Conservation (phyloP, 1,284 basidiomycete species). For the Cryptococcus hybrid region DNA sequence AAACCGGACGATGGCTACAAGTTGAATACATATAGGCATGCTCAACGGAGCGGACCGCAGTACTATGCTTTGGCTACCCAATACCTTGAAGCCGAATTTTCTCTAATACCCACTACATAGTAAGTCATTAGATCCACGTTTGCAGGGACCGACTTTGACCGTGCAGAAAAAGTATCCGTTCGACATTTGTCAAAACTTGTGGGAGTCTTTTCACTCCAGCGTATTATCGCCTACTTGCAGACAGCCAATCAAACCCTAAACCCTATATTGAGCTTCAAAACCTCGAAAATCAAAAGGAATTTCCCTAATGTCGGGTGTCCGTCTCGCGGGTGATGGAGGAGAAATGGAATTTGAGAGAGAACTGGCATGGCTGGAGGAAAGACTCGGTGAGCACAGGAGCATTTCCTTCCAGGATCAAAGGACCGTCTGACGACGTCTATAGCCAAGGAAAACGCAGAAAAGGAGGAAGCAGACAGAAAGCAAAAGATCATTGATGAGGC, state of each 20-base stretch:
- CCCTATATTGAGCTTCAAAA: slow-evolving; percentile 31
- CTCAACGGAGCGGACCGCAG: slow-evolving; percentile 14
- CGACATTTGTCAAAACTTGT: not conserved
- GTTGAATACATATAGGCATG: slow-evolving; percentile 19
- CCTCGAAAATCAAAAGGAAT: slow-evolving; percentile 52
- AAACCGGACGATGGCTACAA: slow-evolving; percentile 16
- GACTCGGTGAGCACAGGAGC: slow-evolving; percentile 44
- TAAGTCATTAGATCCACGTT: slow-evolving; percentile 12
- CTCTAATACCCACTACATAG: slow-evolving; percentile 22
- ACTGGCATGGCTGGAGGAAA: slow-evolving; percentile 52
- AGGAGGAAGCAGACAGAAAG: slow-evolving; percentile 41
- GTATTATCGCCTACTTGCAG: slow-evolving; percentile 20
- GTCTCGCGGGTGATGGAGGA: slow-evolving; percentile 29
- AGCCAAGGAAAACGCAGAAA: slow-evolving; percentile 40
- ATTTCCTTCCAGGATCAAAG: not conserved
- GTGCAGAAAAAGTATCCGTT: slow-evolving; percentile 22
- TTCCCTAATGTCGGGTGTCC: not conserved
- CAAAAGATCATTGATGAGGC: slow-evolving; percentile 51
- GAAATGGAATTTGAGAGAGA: slow-evolving; percentile 56
- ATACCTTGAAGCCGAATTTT: slow-evolving; percentile 24
- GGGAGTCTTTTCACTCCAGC: slow-evolving; percentile 27
- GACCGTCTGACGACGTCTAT: not conserved
- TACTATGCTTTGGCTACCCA: slow-evolving; percentile 14
- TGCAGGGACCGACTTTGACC: not conserved
- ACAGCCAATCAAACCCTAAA: slow-evolving; percentile 13